Base-by-base conservation (phyloP, 2,329 filamentous ascomycete genomes). In the Fusarium phyllophilum region DNA sequence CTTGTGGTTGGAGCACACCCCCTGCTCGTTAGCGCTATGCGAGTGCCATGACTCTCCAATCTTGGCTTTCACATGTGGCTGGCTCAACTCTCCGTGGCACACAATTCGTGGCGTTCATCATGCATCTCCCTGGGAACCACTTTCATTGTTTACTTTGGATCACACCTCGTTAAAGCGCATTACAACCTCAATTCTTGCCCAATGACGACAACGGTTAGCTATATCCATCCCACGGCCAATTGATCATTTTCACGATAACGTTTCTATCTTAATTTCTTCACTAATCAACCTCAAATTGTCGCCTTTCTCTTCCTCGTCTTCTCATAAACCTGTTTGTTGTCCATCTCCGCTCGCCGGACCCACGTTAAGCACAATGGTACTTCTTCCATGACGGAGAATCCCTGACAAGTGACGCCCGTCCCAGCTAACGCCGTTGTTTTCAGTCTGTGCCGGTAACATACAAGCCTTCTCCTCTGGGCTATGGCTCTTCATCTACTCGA, bases 391-490 rank as follows among this genome's bases (percentile, higher is more conserved):
- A 68, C 68, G 69, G 73, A 67, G 72, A 69, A 74, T 62, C 68
- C 69, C 75, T 70, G 67, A 70, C 75, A 73, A 70, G 75, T 70
- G 59, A 70, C 61, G 56, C 57, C 68, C 66, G 68, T 68, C 69
- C 67, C 69, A 77, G 70, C 80, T 81, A 76, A 80, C 75, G 68
- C 67, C 63, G 67, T 72, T 64, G 58, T 75, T 75, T 70, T 77
- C 79, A 88, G 90, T 87, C 85, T 81, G 87, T 85, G 81, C 86
- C 84, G 65, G 80, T 85, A 56, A 84, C 89, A 65, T 94, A 92
- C 82, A 93, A 93, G 81, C 91, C 91, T 20, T 93, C 92, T 31
- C 91, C 91, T 62, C 84, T 94, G 69, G 91, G 91, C 68, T 93
- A 92, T 83, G 91, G 91, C 74, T 92, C 92, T 52, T 88, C 90